Conservation (phyloP, 163 green algal species). For the Coccomyxa subellipsoidea region DNA sequence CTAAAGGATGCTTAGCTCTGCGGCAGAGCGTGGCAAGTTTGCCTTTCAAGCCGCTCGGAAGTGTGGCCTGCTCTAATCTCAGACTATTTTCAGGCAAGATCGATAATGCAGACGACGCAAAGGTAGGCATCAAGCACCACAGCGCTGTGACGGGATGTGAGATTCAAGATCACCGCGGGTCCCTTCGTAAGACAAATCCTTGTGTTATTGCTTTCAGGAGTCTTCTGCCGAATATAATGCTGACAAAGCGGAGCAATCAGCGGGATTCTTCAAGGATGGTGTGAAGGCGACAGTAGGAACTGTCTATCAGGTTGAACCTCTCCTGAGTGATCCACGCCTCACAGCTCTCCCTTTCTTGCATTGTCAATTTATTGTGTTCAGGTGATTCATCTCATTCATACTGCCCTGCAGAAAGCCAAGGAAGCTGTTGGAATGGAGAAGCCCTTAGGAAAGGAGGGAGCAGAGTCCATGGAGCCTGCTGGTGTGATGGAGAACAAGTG, state of each 20-base stretch:
- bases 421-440: background rate
- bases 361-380: background rate
- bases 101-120: background rate
- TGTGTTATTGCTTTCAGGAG: background rate
- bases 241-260: background rate
- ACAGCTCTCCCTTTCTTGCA: background rate
- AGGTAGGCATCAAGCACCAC: background rate
- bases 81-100: background rate
- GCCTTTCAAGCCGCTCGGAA: background rate
- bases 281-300: background rate
- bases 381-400: background rate
- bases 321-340: background rate
- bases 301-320: background rate
- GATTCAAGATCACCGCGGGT: too few species aligned
- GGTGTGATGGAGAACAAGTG: conserved; percentile 5
- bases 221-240: background rate
- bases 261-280: conserved; percentile 1
- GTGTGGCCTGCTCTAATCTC: background rate
- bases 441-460: background rate
- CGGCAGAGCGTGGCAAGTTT: background rate
- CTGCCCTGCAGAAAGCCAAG: background rate
- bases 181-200: background rate
- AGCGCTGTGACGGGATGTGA: too few species aligned
- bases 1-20: background rate
- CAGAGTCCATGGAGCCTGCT: background rate